Base-by-base conservation (phyloP, 352 stramenopile species). In the Globisporangium canariense region DNA sequence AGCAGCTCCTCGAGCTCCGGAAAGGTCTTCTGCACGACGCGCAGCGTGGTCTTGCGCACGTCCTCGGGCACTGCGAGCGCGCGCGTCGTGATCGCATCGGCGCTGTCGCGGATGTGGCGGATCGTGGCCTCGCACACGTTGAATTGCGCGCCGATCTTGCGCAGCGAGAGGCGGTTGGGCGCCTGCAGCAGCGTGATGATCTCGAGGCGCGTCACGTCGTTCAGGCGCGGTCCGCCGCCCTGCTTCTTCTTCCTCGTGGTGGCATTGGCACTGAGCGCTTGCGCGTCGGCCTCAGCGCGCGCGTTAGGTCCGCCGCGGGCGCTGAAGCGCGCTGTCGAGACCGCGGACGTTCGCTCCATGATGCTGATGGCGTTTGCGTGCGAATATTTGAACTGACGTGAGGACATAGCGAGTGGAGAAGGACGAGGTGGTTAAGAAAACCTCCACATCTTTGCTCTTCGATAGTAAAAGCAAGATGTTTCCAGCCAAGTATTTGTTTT, bases 1-100 rank as follows among this genome's bases (percentile, higher is more conserved):
- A 68, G 46, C 45, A 36, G 54, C 43, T 60, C 47, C 25, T 68
- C 62, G 25, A 68, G 62, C 30, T 62, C 62, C 38, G 62, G 62
- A 14, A 63, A 58, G 32, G 54, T 51, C 38, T 51, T 52, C 28
- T 68, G 62, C 62, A 52, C 54, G 10, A 58, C 62, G 28, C 62
- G 62, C 16, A 60, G 47, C 55, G 62, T 68, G 28, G 22, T 55
- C 16, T 43, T 32, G 22, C 62, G 62, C 34, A 68, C 62, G 38
- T 66, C 51, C 18, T 66, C 51, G 18, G 60, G 34, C 3, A 60
- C 60, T 9, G 51, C 60, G n/a, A 66, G 52, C 5, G 60, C 60
- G 41, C 60, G 60, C 16, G 32, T 59, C 18, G 32, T 66, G 52
- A 66, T 66, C 22, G 47, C 41, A n/a, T 30, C 45, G 11, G 60